Evolutionary conservation across 805 yeast species (phyloP).

Genomic region (Yarrowia deformans): DNA sequence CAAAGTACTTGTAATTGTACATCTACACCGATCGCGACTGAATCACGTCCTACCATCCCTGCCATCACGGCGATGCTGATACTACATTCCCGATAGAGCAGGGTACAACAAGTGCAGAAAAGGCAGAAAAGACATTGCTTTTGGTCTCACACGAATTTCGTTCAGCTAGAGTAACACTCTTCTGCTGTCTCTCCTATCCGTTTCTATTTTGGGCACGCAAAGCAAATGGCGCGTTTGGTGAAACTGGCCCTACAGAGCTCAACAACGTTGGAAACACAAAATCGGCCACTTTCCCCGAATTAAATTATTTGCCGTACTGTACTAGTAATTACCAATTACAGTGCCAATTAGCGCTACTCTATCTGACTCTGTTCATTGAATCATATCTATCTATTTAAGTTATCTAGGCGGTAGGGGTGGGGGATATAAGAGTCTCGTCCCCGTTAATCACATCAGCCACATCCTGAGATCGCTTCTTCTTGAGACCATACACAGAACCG

Average conservation of each 20-base stretch:
- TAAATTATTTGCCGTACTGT: too few relatives aligned
- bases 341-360: not conserved
- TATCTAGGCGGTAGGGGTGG: slow-evolving; percentile 10
- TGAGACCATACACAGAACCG: slow-evolving; percentile 8
- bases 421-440: not conserved
- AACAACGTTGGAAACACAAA: not conserved
- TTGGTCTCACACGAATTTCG: not conserved
- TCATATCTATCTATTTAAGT: slow-evolving; percentile 1
- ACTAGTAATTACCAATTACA: too few relatives aligned
- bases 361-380: not conserved
- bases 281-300: too few relatives aligned
- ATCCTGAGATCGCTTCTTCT: slow-evolving; percentile 13
- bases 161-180: not conserved
- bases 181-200: not conserved
- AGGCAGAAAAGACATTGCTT: not conserved
- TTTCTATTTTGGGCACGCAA: not conserved
- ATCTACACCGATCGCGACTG: too few relatives aligned
- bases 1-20: too few relatives aligned
- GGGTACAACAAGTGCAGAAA: not conserved
- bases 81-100: slow-evolving; percentile 8
- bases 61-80: not conserved
- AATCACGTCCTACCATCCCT: too few relatives aligned
- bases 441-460: slow-evolving; percentile 23
- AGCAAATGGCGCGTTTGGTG: not conserved
- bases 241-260: not conserved